Evolutionary conservation across 345 rosid genomes (phyloP).

Genomic region (Eucalyptus victrix): DNA sequence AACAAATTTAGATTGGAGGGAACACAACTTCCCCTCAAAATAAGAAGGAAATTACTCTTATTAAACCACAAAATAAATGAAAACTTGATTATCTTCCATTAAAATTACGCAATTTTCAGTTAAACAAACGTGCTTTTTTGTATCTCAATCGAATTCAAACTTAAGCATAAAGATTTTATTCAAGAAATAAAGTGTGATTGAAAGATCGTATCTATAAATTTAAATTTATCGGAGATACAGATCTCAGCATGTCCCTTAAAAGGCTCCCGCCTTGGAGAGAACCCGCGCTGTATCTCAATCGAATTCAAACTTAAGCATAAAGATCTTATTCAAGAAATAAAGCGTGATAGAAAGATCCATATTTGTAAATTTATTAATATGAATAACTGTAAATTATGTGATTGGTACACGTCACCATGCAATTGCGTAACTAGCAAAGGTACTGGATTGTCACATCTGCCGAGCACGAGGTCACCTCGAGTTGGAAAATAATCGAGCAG

Average conservation of each 20-base stretch:
- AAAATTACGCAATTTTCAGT: not conserved
- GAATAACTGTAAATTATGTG: accelerated
- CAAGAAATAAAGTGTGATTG: accelerated
- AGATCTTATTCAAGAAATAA: not conserved
- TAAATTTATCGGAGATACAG: not conserved
- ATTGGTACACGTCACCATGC: not conserved
- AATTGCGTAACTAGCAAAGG: no score
- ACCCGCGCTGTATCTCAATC: accelerated
- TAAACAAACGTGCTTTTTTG: accelerated
- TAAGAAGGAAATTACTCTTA: not conserved
- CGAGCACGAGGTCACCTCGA: not conserved
- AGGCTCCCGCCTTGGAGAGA: no score
- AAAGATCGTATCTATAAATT: accelerated
- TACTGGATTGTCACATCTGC: not conserved
- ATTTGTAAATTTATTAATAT: not conserved
- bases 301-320: not conserved
- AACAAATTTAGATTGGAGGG: not conserved
- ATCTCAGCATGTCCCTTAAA: no score
- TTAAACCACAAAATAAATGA: not conserved
- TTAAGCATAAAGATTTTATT: accelerated
- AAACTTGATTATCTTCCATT: not conserved
- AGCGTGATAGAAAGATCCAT: accelerated
- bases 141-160: not conserved
- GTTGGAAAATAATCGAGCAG: not conserved
- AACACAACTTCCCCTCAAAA: not conserved